Percentiles rank a stretch among this genome's conserved stretches.
These are phyloP conservation scores for Mycena filopes DNA, from an alignment of 768 basidiomycete species.

Conservation along the genomic window DNA sequence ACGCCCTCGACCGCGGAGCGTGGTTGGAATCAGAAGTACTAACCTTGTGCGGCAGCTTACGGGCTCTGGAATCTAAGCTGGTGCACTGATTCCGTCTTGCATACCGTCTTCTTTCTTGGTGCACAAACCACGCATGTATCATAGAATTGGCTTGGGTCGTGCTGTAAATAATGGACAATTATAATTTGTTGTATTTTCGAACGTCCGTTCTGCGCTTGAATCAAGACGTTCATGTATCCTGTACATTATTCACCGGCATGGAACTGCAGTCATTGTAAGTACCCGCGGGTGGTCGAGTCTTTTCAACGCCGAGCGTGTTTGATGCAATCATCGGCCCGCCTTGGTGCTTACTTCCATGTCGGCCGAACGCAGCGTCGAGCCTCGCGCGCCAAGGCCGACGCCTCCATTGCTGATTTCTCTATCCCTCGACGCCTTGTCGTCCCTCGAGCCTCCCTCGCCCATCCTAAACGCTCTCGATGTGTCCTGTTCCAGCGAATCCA, in stretches of 20 bases:
- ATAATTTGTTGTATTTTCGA: slow-evolving; percentile 25
- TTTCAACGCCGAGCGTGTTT: too few species aligned
- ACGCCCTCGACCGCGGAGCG: slow-evolving; percentile 80
- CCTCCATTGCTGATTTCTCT: slow-evolving; percentile 54
- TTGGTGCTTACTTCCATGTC: too few species aligned
- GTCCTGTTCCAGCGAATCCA: slow-evolving; percentile 46
- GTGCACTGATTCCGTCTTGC: slow-evolving; percentile 24
- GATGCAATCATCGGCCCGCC: too few species aligned
- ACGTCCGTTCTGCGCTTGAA: slow-evolving; percentile 31
- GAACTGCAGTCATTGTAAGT: too few species aligned
- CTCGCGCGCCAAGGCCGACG: too few species aligned
- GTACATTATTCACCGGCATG: too few species aligned
- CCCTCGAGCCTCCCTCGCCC: slow-evolving; percentile 58
- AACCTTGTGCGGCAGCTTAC: slow-evolving; percentile 85
- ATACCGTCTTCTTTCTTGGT: slow-evolving; percentile 8
- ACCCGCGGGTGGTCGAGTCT: too few species aligned
- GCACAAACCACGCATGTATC: neutral
- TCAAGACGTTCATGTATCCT: too few species aligned
- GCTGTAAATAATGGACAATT: neutral
- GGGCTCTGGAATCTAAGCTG: slow-evolving; percentile 45
- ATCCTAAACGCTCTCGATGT: slow-evolving; percentile 52
- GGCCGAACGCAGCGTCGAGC: too few species aligned
- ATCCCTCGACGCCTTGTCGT: slow-evolving; percentile 51
- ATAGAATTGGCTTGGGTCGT: neutral
- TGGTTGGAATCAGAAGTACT: slow-evolving; percentile 72